Percentiles rank a stretch among this genome's conserved stretches.
Conservation (phyloP, 306 rosid species). For the Astragalus membranaceus region DNA sequence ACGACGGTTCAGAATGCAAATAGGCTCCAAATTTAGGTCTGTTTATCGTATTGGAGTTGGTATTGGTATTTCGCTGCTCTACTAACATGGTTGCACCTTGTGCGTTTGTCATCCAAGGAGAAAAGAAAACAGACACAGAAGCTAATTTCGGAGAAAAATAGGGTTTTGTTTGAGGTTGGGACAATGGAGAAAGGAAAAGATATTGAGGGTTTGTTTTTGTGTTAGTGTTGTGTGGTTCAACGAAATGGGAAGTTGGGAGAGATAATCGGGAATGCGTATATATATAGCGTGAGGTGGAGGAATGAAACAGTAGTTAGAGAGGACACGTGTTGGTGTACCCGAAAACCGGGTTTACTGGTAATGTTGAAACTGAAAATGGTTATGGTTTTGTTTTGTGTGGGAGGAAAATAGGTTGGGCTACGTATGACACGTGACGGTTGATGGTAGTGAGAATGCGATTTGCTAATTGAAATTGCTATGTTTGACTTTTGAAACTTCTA, state of each 20-base stretch:
- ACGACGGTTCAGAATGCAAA: constrained; percentile 44
- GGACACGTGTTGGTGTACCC: constrained; percentile 41
- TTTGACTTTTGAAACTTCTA: constrained; percentile 15
- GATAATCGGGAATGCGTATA: not conserved
- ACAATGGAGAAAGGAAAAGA: not conserved
- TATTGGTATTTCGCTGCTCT: constrained; percentile 4
- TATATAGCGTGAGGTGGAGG: not conserved
- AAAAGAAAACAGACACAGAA: not conserved
- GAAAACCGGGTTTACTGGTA: constrained; percentile 41
- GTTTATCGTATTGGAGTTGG: not conserved
- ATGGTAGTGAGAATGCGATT: constrained; percentile 14
- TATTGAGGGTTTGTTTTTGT: not conserved
- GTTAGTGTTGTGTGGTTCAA: not conserved
- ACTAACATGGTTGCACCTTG: constrained; percentile 33
- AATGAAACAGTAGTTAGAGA: not conserved
- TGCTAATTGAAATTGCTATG: not conserved
- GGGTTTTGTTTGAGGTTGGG: not conserved
- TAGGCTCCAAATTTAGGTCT: constrained; percentile 46
- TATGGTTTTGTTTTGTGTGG: not conserved
- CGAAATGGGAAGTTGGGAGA: not conserved
- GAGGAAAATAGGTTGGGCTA: not conserved
- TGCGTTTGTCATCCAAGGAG: constrained; percentile 41
- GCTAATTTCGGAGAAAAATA: not conserved
- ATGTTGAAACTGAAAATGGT: not conserved
- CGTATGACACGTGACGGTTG: not conserved